Conservation (phyloP, 176 grass and related monocot species). For the Carex scoparia region DNA sequence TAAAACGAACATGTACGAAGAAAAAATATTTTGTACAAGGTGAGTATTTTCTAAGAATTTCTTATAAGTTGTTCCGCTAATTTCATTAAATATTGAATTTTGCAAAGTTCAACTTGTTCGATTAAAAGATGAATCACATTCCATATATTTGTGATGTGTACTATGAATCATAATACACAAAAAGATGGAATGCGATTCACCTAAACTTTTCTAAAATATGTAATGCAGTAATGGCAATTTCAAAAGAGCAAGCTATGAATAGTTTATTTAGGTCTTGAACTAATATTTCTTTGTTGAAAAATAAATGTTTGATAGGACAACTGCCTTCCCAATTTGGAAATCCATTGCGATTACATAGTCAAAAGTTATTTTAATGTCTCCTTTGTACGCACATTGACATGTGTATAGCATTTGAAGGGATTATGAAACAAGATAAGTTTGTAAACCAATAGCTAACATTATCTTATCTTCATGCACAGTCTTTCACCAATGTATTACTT, state of each 20-base stretch:
- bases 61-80: not conserved
- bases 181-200: no score
- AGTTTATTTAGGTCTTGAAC: not conserved
- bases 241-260: not conserved
- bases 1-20: not conserved
- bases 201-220: not conserved
- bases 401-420: slow-evolving; percentile 5
- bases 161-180: no score
- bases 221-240: not conserved
- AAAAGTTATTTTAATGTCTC: not conserved
- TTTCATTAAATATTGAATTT: not conserved
- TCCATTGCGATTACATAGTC: not conserved
- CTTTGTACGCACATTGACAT: not conserved
- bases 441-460: not conserved
- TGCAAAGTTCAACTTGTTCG: not conserved
- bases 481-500: not conserved
- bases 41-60: not conserved
- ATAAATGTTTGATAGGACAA: not conserved
- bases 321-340: not conserved
- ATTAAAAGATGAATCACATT: not conserved
- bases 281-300: not conserved
- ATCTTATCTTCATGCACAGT: slow-evolving; percentile 1
- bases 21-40: not conserved
- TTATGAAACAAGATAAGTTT: slow-evolving; percentile 15
- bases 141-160: not conserved